phyloP scores from a whole-genome alignment of 345 rosid species.

The Salix arbutifolia region DNA sequence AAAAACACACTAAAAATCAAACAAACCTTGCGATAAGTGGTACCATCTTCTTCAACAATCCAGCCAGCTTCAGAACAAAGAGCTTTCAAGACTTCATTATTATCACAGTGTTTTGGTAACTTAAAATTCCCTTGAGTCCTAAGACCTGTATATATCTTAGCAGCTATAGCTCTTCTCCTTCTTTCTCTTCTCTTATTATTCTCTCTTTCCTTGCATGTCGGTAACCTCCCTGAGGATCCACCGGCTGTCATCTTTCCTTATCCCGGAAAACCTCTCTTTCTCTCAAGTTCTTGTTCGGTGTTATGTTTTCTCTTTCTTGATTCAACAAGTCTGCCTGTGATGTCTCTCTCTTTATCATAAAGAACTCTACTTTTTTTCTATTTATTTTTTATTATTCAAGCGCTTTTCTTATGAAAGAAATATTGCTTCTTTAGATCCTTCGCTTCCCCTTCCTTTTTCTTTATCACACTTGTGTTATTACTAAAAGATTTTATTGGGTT shows the following conservation, averaged over 20 bases:
- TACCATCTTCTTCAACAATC: conserved; percentile 34
- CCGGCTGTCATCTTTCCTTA: conserved; percentile 24
- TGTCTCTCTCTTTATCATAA: conserved; percentile 10
- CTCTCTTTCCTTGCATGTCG: conserved; percentile 35
- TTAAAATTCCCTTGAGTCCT: conserved; percentile 30
- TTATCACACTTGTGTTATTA: no score
- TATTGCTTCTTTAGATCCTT: neutral
- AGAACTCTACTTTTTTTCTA: conserved; percentile 16
- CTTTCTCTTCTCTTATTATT: conserved; percentile 32
- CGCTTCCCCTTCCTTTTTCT: neutral
- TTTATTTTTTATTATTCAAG: conserved; percentile 7
- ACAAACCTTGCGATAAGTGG: conserved; percentile 33
- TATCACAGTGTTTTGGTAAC: conserved; percentile 35
- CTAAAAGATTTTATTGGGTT: no score
- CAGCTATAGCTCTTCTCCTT: conserved; percentile 36
- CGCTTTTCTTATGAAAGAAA: neutral
- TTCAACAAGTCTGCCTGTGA: neutral
- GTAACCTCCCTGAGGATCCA: conserved; percentile 29
- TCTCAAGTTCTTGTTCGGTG: neutral
- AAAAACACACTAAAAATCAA: neutral
- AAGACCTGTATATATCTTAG: conserved; percentile 29
- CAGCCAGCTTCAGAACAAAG: conserved; percentile 37
- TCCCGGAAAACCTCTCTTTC: conserved; percentile 6
- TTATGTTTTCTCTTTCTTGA: neutral
- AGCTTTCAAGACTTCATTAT: conserved; percentile 35